These are phyloP conservation scores for Leccinum obscurum DNA, from an alignment of 768 basidiomycete genomes.

Conservation along the genomic window DNA sequence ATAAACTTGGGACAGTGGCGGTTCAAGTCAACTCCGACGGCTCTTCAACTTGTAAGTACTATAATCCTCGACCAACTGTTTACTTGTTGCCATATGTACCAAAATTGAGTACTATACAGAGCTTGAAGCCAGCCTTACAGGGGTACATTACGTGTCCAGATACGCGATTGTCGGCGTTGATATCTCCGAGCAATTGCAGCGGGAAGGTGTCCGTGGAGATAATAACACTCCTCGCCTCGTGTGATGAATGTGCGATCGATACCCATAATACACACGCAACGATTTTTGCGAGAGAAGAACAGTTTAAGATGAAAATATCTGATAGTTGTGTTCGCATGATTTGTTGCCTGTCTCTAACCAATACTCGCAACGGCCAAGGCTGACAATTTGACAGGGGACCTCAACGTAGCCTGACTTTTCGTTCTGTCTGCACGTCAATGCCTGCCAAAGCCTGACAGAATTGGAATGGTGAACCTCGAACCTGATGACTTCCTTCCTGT, in stretches of 20 bases:
- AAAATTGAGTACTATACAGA: background rate
- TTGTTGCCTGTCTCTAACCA: background rate
- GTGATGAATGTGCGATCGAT: background rate
- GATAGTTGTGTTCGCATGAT: background rate
- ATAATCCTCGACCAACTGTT: background rate
- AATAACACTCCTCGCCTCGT: background rate
- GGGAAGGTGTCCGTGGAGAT: slow-evolving; percentile 5
- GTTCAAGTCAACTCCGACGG: background rate
- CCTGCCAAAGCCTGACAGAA: slow-evolving; percentile 1
- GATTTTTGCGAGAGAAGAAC: background rate
- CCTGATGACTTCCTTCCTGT: slow-evolving; percentile 6
- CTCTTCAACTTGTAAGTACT: background rate
- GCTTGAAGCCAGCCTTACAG: background rate
- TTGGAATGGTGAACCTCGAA: background rate
- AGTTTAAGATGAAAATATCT: background rate
- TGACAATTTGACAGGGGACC: background rate
- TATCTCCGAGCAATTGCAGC: slow-evolving; percentile 8
- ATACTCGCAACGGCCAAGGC: background rate
- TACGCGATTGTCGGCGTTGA: slow-evolving; percentile 16
- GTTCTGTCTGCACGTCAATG: slow-evolving; percentile 7
- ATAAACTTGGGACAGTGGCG: background rate
- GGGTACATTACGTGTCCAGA: slow-evolving; percentile 11
- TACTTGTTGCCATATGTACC: background rate
- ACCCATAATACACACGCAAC: slow-evolving; percentile 1
- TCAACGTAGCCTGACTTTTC: background rate